Base-by-base conservation (phyloP, 2,329 filamentous ascomycete genomes). In the Pseudogymnoascus sp. region DNA sequence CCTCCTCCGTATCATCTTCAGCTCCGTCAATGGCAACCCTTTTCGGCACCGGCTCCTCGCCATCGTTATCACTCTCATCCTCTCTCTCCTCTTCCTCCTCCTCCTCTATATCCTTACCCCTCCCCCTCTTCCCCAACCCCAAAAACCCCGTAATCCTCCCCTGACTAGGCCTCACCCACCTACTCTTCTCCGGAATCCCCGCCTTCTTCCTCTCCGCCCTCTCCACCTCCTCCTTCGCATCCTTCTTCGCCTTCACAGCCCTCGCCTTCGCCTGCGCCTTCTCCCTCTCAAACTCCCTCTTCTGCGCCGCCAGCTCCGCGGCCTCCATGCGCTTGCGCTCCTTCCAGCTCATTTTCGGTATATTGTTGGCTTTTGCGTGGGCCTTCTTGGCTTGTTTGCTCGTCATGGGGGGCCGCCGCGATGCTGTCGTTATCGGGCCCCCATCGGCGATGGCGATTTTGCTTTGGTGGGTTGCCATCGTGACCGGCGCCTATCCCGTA, bases 131-230 rank as follows among this genome's bases (percentile, higher is more conserved):
- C 1, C 67, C 66, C 54, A 47, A 61, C 37, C 75, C 73, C 6
- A 83, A 73, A 64, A 86, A 86, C 37, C 77, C 71, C 16, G 82
- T 76, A 66, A 87, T 83, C 0, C 80, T 83, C 45, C 80, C 80
- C 70, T 86, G 84, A 36, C 83, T 86, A 0, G 83, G 80, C 37
- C 79, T 77, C 4, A 83, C 80, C 60, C 65, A 68, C 65, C 63
- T 68, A 11, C 76, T 77, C n/a, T 82, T 76, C 4, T 85, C 73
- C 12, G 84, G 84, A 64, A 83, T 64, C 0, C 83, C 81, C 62
- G 76, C 79, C 66, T 76, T 80, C 68, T 75, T 81, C 73, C 79
- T 83, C 61, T 76, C 78, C n/a, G 81, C 78, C 51, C 73, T 75
- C 64, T 80, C 79, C 6, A 77, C 77, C 26, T 77, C 71, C 60